Percentiles rank a stretch among this genome's conserved stretches.
These are phyloP conservation scores for Pseudocohnilembus persalinus DNA, from an alignment of 169 alveolate genomes.

Conservation along the genomic window DNA sequence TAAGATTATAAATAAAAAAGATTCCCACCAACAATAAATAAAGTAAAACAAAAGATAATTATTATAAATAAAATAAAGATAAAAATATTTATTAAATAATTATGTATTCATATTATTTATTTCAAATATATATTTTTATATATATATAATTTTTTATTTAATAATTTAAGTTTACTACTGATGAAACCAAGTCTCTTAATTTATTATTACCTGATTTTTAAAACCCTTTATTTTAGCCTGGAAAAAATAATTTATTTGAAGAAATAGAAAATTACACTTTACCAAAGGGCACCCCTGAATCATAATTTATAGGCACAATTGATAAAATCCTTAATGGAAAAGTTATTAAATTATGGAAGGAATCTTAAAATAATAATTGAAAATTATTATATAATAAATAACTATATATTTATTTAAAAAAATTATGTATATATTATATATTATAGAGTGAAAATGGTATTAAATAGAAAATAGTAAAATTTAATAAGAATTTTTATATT, in stretches of 20 bases:
- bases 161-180: slow-evolving; percentile 31
- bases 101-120: too few relatives aligned
- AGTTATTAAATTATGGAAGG: not conserved
- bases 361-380: not conserved
- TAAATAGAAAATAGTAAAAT: too few relatives aligned
- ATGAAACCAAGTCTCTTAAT: slow-evolving; percentile 39
- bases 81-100: too few relatives aligned
- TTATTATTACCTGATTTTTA: slow-evolving; percentile 41
- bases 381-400: too few relatives aligned
- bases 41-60: too few relatives aligned
- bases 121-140: too few relatives aligned
- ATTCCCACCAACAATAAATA: not conserved
- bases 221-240: not conserved
- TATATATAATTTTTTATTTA: too few relatives aligned
- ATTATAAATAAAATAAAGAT: too few relatives aligned
- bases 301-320: not conserved
- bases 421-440: too few relatives aligned
- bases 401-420: too few relatives aligned
- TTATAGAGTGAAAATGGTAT: too few relatives aligned
- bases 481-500: too few relatives aligned
- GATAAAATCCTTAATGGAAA: not conserved
- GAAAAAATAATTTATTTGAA: not conserved
- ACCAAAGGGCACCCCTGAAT: not conserved
- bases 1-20: not conserved
- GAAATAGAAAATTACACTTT: not conserved